Conservation (phyloP, 345 rosid genomes). For the Salix udensis region DNA sequence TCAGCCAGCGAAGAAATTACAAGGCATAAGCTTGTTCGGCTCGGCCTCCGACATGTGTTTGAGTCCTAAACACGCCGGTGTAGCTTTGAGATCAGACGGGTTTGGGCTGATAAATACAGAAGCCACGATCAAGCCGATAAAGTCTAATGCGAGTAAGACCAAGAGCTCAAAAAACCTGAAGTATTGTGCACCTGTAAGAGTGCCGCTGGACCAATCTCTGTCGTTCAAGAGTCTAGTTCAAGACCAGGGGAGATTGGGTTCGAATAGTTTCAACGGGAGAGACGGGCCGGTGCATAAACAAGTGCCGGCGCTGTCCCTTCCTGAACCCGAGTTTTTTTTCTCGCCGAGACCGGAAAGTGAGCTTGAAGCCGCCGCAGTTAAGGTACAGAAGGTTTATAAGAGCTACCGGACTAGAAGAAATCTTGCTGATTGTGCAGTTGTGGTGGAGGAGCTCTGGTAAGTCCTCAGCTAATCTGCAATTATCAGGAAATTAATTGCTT, state of each 20-base stretch:
- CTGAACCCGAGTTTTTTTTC: slow-evolving; percentile 43
- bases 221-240: slow-evolving; percentile 36
- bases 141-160: neutral
- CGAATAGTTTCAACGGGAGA: slow-evolving; percentile 1
- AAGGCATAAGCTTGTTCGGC: slow-evolving; percentile 15
- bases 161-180: slow-evolving; percentile 30
- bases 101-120: slow-evolving; percentile 32
- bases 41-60: slow-evolving; percentile 20
- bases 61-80: slow-evolving; percentile 13
- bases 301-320: slow-evolving; percentile 43
- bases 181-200: slow-evolving; percentile 30
- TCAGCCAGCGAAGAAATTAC: slow-evolving; percentile 41
- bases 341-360: slow-evolving; percentile 72
- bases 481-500: too few species aligned
- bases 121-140: slow-evolving; percentile 29
- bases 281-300: slow-evolving; percentile 12
- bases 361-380: slow-evolving; percentile 83
- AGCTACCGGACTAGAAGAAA: slow-evolving; percentile 85
- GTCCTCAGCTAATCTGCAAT: slow-evolving; percentile 1
- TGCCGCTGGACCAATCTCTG: slow-evolving; percentile 19
- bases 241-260: slow-evolving; percentile 13
- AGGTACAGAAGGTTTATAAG: slow-evolving; percentile 81
- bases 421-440: slow-evolving; percentile 93
- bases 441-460: slow-evolving; percentile 80
- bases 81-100: slow-evolving; percentile 25